These are phyloP conservation scores for Mycena latifolia DNA, from an alignment of 768 basidiomycete species.

Conservation along the genomic window DNA sequence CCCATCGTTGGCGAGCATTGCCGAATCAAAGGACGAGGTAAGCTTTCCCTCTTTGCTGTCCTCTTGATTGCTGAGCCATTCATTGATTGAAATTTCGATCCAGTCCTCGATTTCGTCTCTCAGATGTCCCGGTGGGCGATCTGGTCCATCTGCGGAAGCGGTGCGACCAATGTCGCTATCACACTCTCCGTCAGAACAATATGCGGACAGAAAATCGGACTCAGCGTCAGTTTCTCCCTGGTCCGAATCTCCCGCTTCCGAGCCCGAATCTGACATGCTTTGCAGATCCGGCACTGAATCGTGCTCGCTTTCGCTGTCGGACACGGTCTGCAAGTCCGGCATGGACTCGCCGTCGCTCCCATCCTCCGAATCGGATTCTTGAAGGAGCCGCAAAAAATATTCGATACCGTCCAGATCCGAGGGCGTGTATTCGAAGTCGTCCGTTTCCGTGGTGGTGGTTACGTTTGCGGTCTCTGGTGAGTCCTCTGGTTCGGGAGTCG, in stretches of 20 bases:
- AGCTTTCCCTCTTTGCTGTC: too few species aligned
- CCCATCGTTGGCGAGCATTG: too few species aligned
- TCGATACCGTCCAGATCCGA: not conserved
- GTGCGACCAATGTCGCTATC: too few species aligned
- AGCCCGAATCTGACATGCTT: not conserved
- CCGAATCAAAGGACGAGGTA: too few species aligned
- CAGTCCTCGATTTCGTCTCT: too few species aligned
- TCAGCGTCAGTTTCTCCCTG: too few species aligned
- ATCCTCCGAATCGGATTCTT: not conserved
- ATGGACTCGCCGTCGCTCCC: conserved; percentile 6
- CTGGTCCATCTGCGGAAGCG: too few species aligned
- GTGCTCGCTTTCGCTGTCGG: conserved; percentile 7
- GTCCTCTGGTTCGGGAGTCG: not conserved
- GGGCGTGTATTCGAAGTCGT: not conserved
- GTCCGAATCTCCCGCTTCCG: conserved; percentile 2
- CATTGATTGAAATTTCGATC: too few species aligned
- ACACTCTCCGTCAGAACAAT: too few species aligned
- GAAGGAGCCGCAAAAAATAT: not conserved
- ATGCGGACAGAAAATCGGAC: too few species aligned
- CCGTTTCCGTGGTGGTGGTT: not conserved
- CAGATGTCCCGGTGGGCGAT: too few species aligned
- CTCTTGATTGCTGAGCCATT: too few species aligned
- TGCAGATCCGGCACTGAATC: conserved; percentile 21
- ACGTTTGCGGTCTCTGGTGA: not conserved
- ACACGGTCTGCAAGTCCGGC: conserved; percentile 7